Evolutionary conservation across 345 rosid genomes (phyloP), one percentile per base, ranked within the genome.

Genomic region (Erucastrum elatum): DNA sequence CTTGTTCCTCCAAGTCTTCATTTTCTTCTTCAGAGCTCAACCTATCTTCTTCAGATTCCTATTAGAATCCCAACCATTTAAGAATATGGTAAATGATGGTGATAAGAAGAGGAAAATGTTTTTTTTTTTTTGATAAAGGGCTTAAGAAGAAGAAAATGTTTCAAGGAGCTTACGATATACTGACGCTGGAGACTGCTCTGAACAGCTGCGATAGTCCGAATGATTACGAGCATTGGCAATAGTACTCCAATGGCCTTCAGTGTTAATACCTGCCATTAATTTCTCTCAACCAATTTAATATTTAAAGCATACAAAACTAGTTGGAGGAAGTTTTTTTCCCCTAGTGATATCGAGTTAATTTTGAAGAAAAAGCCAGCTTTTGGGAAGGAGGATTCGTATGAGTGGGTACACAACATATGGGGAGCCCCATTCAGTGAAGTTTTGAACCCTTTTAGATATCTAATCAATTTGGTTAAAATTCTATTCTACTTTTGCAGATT

Each of bases 181-280:
- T 80, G 86, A 61, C 63, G 78, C 56, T 83, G 71, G 41, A 86
- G 69, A 75, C 84, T 79, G 27, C 80, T 88, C 8, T 76, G 93
- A 70, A 95, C 27, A 7, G 91, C 91, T 17, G 89, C 58, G 64
- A 95, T 86, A 9, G 85, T 83, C 76, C 84, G 81, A 64, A 89
- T 55, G 76, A 95, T 68, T 58, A 90, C 25, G 64, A 84, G 88
- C 96, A 91, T 86, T 1, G 96, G 99, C 17, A 93, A 72, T 76
- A 92, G 39, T 68, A 92, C 91, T 0, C 99, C 99, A 72, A 85
- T 73, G 9, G 87, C 84, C 67, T 91, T 89, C 8, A 92, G 66
- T 46, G 88, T 4, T 66, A 95, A 83, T 49, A 91, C 77, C 99
- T 95, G 86, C 39, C 75, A 68, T 61, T 61, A 30, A 53, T 41